These are phyloP conservation scores for Aspergillus flavus DNA, from an alignment of 2,329 filamentous ascomycete genomes.

Conservation along the genomic window DNA sequence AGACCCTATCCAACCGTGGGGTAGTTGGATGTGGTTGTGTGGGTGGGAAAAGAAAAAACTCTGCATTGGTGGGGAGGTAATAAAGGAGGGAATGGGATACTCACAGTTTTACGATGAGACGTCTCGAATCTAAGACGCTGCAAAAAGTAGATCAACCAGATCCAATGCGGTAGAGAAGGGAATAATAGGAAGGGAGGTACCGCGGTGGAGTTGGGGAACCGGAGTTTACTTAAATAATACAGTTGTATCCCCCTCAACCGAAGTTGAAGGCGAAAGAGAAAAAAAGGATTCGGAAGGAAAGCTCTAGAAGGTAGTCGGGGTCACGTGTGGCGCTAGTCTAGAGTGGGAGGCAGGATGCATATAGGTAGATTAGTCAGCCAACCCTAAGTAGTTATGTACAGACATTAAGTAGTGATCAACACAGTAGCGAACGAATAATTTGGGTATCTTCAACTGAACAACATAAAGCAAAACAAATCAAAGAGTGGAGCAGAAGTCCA, in stretches of 20 bases:
- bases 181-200: background rate
- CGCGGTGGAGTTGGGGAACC: background rate
- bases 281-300: constrained; percentile 36
- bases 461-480: constrained; percentile 23
- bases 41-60: constrained; percentile 1
- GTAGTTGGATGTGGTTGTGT: constrained; percentile 7
- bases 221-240: constrained; percentile 1
- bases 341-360: background rate
- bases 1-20: constrained; percentile 9
- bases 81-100: constrained; percentile 8
- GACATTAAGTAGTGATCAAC: background rate
- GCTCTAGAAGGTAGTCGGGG: constrained; percentile 37
- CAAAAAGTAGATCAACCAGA: constrained; percentile 8
- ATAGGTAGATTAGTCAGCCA: background rate
- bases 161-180: background rate
- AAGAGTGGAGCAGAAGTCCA: constrained; percentile 9
- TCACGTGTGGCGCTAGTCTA: constrained; percentile 21
- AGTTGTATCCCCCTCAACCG: background rate
- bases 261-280: constrained; percentile 15
- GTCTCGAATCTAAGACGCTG: constrained; percentile 6
- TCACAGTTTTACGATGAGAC: constrained; percentile 7
- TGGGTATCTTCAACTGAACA: constrained; percentile 18
- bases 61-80: constrained; percentile 1
- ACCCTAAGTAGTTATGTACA: background rate
- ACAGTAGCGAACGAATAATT: constrained; percentile 1